Evolutionary conservation across 1,284 basidiomycete species (phyloP).

Genomic region (Neonothopanus nambi): DNA sequence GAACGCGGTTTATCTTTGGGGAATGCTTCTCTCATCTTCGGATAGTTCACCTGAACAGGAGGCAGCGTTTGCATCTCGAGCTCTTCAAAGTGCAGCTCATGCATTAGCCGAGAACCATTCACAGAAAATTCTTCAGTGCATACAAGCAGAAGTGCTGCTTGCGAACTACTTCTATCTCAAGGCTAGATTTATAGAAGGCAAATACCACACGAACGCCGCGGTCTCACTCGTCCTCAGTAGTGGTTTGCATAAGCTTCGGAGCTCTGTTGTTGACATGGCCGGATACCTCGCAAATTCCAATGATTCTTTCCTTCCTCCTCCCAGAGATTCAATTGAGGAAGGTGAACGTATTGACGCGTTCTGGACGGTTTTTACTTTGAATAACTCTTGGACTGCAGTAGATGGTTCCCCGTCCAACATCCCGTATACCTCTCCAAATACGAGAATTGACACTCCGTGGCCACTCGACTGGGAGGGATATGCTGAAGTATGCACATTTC

Average conservation of each 20-base stretch:
- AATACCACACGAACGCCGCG: constrained; percentile 43
- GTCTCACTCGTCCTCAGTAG: constrained; percentile 40
- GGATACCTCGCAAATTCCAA: background rate
- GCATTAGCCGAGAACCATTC: constrained; percentile 33
- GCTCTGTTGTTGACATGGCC: constrained; percentile 13
- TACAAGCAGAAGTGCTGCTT: constrained; percentile 49
- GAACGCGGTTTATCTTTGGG: constrained; percentile 28
- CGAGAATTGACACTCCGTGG: constrained; percentile 44
- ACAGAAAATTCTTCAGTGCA: constrained; percentile 37
- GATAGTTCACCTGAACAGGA: background rate
- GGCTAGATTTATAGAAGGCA: constrained; percentile 41
- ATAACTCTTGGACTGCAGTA: constrained; percentile 41
- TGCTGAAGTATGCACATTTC: constrained; percentile 27
- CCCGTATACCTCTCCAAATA: constrained; percentile 27
- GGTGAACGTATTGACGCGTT: constrained; percentile 48
- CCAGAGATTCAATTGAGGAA: constrained; percentile 39
- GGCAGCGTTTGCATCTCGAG: constrained; percentile 5
- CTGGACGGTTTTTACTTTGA: constrained; percentile 45
- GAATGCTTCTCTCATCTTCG: constrained; percentile 21
- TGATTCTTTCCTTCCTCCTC: constrained; percentile 17
- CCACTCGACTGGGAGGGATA: constrained; percentile 29
- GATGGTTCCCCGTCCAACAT: constrained; percentile 35
- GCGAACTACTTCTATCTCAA: constrained; percentile 44
- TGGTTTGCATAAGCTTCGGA: constrained; percentile 37
- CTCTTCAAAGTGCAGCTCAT: constrained; percentile 28